A percentile compares a stretch with the other conserved stretches of the same genome.
phyloP scores from a whole-genome alignment of 495 filamentous ascomycete genomes.

The Aspergillus wentii region DNA sequence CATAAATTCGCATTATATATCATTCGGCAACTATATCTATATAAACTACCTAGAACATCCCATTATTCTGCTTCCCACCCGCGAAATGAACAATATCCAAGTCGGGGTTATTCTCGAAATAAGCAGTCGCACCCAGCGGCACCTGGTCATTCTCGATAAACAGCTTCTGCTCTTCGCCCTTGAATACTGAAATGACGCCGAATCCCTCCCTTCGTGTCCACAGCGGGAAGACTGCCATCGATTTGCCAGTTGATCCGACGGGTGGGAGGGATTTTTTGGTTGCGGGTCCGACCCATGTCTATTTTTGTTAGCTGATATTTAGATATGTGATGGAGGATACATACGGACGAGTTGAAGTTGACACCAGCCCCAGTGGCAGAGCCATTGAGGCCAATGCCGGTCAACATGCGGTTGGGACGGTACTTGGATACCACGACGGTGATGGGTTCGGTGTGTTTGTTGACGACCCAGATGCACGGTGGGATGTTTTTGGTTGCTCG shows the following conservation, averaged over 20 bases:
- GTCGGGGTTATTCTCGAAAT: slow-evolving; percentile 3
- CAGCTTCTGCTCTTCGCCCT: not conserved
- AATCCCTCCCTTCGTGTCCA: slow-evolving; percentile 6
- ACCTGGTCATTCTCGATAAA: slow-evolving; percentile 8
- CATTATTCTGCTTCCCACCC: no score
- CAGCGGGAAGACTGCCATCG: not conserved
- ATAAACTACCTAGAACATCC: no score
- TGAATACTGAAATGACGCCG: slow-evolving; percentile 1
- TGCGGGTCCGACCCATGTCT: slow-evolving; percentile 3
- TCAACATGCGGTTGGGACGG: slow-evolving; percentile 1
- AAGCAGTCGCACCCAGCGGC: slow-evolving; percentile 1
- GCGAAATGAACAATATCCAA: not conserved
- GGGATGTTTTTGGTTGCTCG: no score
- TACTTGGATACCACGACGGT: slow-evolving; percentile 4
- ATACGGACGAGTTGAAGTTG: not conserved
- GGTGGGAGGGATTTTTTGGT: slow-evolving; percentile 4
- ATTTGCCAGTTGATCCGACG: not conserved
- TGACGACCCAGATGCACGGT: no score
- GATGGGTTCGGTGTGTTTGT: no score
- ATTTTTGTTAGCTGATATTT: no score
- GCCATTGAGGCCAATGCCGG: not conserved
- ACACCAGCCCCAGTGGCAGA: slow-evolving; percentile 1
- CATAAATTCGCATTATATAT: no score
- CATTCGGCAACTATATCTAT: no score
- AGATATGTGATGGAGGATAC: no score